Conservation (phyloP, 768 basidiomycete species). For the Phaeotremella fagi region DNA sequence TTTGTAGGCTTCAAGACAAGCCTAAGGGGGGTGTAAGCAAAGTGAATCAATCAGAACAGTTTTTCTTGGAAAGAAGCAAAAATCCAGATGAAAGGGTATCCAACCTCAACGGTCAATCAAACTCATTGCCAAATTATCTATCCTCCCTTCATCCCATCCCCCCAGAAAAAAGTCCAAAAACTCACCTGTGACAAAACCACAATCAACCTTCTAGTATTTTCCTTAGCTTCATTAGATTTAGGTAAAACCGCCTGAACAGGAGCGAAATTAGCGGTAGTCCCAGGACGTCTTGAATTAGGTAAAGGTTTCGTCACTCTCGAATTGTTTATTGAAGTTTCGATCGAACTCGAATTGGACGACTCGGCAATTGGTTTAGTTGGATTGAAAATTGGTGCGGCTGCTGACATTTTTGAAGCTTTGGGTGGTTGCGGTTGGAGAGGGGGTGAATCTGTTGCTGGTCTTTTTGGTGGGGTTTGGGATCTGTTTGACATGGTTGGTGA, state of each 20-base stretch:
- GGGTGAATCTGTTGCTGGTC: slow-evolving; percentile 14
- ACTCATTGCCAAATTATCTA: not conserved
- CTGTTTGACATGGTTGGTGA: not conserved
- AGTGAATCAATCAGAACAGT: too few species aligned
- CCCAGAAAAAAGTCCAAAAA: not conserved
- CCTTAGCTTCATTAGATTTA: slow-evolving; percentile 51
- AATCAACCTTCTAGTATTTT: slow-evolving; percentile 62
- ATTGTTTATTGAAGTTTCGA: slow-evolving; percentile 3
- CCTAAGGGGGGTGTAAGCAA: too few species aligned
- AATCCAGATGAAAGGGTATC: too few species aligned
- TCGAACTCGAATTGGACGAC: not conserved
- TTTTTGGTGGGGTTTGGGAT: slow-evolving; percentile 22
- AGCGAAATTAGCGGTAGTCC: slow-evolving; percentile 47
- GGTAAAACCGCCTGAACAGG: slow-evolving; percentile 76
- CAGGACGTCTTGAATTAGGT: slow-evolving; percentile 23
- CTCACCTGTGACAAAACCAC: slow-evolving; percentile 63
- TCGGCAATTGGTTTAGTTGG: slow-evolving; percentile 20
- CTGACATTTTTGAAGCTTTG: slow-evolving; percentile 40
- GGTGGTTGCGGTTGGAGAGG: slow-evolving; percentile 7
- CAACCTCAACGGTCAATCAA: too few species aligned
- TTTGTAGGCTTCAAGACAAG: slow-evolving; percentile 92
- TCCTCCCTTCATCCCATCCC: not conserved
- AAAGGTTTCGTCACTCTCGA: slow-evolving; percentile 34
- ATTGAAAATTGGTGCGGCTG: slow-evolving; percentile 36
- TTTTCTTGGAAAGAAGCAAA: too few species aligned